These are phyloP conservation scores for Lactuca saligna DNA, from an alignment of 129 eudicot species.

Conservation along the genomic window DNA sequence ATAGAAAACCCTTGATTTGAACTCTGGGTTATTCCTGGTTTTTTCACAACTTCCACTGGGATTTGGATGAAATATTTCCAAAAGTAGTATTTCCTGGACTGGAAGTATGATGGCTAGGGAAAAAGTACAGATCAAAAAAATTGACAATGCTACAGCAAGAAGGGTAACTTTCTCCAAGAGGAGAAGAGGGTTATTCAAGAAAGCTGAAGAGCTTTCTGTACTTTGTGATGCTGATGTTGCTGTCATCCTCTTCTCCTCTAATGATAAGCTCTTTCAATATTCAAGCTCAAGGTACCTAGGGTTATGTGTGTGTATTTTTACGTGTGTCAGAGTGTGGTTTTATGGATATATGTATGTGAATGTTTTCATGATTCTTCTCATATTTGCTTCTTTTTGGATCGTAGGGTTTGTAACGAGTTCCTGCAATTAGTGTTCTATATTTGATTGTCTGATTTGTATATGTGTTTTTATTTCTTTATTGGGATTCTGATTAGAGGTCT, in stretches of 20 bases:
- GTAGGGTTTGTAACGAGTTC: constrained; percentile 17
- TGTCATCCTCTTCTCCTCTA: constrained; percentile 68
- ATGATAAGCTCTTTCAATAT: constrained; percentile 80
- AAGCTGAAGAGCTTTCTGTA: constrained; percentile 89
- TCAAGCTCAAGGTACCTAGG: constrained; percentile 71
- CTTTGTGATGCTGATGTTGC: constrained; percentile 93
- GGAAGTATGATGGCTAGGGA: constrained; percentile 60
- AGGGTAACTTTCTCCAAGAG: constrained; percentile 91
- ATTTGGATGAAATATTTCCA: constrained; percentile 23
- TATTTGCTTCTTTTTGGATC: constrained; percentile 11
- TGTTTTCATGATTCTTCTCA: background rate
- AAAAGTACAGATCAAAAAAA: constrained; percentile 76
- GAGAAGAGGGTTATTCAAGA: constrained; percentile 89
- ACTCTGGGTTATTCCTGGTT: constrained; percentile 39
- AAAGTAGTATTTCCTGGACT: constrained; percentile 13
- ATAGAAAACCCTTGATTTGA: constrained; percentile 35
- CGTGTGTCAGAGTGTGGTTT: constrained; percentile 26
- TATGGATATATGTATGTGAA: background rate
- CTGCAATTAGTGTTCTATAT: background rate
- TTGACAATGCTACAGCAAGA: constrained; percentile 80
- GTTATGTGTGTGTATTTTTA: constrained; percentile 27
- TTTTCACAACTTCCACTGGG: constrained; percentile 19
- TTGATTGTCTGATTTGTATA: background rate
- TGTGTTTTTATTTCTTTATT: constrained; percentile 24
- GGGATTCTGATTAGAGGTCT: constrained; percentile 15